Evolutionary conservation across 495 filamentous ascomycete genomes (phyloP).

Genomic region (Xylaria castorea): DNA sequence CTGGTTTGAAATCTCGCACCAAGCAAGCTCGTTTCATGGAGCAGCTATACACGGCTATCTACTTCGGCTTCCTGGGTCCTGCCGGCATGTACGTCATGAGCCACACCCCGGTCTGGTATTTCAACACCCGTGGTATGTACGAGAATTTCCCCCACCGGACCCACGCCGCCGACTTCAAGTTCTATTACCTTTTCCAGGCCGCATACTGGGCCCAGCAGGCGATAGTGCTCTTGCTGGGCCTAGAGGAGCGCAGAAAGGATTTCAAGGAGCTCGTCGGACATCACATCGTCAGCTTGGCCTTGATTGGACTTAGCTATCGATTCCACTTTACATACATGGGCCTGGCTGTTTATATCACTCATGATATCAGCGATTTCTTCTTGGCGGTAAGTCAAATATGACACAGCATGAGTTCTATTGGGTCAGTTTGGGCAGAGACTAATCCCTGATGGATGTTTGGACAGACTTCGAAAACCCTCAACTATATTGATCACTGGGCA

Average conservation of each 20-base stretch:
- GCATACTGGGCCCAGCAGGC: constrained; percentile 97
- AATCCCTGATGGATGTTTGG: constrained; percentile 16
- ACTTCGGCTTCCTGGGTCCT: constrained; percentile 86
- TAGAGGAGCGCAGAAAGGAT: constrained; percentile 96
- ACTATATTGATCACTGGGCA: constrained; percentile 83
- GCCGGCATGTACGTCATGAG: constrained; percentile 93
- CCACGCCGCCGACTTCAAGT: constrained; percentile 89
- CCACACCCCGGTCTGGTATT: constrained; percentile 93
- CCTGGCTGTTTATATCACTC: constrained; percentile 95
- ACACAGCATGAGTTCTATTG: background rate
- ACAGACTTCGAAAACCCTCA: constrained; percentile 90
- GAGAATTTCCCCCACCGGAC: constrained; percentile 87
- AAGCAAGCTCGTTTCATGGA: constrained; percentile 97
- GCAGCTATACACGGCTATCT: constrained; percentile 95
- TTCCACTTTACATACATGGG: constrained; percentile 99
- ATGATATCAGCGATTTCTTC: constrained; percentile 97
- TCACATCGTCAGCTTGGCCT: constrained; percentile 88
- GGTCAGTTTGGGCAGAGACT: background rate
- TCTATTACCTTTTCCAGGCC: constrained; percentile 95
- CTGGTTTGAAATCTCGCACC: constrained; percentile 72
- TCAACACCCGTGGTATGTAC: constrained; percentile 90
- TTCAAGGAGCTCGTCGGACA: constrained; percentile 95
- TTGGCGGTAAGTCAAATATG: constrained; percentile 73
- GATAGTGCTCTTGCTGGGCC: constrained; percentile 83
- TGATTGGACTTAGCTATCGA: constrained; percentile 89